These are phyloP conservation scores for Penicillium sp. DNA, from an alignment of 2,329 filamentous ascomycete species.

Conservation along the genomic window DNA sequence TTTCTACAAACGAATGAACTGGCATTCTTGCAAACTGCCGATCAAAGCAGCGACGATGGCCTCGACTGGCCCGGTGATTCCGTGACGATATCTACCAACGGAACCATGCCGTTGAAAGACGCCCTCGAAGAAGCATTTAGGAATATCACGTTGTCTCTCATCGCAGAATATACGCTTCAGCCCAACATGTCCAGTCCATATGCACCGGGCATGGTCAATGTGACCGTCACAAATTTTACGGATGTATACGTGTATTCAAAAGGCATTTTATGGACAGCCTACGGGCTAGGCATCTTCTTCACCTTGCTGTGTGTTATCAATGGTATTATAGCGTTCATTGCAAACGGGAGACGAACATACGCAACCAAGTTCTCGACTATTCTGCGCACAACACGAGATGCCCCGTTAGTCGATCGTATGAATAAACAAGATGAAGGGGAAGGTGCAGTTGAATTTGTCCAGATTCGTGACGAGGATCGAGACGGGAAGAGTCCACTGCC, in stretches of 20 bases:
- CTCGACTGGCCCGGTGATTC: neutral
- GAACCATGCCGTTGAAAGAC: neutral
- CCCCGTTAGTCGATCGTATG: neutral
- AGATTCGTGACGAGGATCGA: neutral
- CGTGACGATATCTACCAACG: neutral
- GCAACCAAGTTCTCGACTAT: neutral
- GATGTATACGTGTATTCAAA: neutral
- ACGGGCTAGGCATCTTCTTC: neutral
- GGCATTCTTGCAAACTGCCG: neutral
- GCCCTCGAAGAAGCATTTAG: neutral
- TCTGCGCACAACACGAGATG: neutral
- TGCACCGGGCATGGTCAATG: neutral
- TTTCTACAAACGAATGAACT: neutral
- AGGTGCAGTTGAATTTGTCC: neutral
- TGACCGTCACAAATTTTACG: neutral
- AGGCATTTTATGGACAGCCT: neutral
- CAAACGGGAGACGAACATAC: neutral
- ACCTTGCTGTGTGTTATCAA: neutral
- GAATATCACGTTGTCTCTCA: neutral
- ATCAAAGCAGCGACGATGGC: neutral
- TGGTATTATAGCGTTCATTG: neutral
- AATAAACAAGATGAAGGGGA: neutral
- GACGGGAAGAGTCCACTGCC: neutral
- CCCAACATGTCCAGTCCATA: conserved; percentile 1
- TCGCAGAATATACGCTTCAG: neutral